Evolutionary conservation across 2,329 filamentous ascomycete species (phyloP).

Genomic region (Drechslerella stenobrocha): DNA sequence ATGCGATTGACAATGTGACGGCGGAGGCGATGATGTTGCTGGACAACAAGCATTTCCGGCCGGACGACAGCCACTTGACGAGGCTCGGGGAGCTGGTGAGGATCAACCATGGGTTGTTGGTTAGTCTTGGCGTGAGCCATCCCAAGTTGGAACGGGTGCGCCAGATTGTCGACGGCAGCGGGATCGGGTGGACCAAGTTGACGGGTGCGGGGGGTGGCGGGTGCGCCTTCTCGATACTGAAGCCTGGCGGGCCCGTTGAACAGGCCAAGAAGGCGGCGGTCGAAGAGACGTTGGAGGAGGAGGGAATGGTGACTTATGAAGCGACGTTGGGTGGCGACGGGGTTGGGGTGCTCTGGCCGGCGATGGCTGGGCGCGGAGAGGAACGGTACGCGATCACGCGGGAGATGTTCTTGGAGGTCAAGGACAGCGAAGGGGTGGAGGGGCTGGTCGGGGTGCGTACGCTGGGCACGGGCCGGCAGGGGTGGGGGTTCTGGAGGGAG

Average conservation of each 20-base stretch:
- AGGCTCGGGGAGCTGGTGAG: slow-evolving; percentile 84
- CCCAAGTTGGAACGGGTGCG: slow-evolving; percentile 88
- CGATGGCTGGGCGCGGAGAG: slow-evolving; percentile 73
- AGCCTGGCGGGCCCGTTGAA: slow-evolving; percentile 53
- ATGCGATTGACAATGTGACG: slow-evolving; percentile 78
- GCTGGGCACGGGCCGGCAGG: slow-evolving; percentile 69
- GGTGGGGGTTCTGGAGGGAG: slow-evolving; percentile 82
- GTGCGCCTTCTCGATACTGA: slow-evolving; percentile 88
- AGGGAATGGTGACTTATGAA: slow-evolving; percentile 82
- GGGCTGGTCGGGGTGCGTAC: slow-evolving; percentile 78
- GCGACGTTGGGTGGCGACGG: slow-evolving; percentile 91
- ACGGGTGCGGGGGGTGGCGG: slow-evolving; percentile 94
- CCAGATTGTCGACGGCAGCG: slow-evolving; percentile 84
- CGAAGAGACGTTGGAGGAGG: slow-evolving; percentile 66
- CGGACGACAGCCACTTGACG: slow-evolving; percentile 60
- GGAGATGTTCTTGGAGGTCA: slow-evolving; percentile 81
- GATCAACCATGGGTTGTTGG: slow-evolving; percentile 89
- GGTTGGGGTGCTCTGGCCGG: slow-evolving; percentile 91
- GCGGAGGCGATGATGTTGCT: slow-evolving; percentile 63
- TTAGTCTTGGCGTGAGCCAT: slow-evolving; percentile 91
- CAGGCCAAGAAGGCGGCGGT: slow-evolving; percentile 64
- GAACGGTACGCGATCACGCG: slow-evolving; percentile 91
- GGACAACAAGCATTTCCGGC: slow-evolving; percentile 68
- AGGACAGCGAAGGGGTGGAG: slow-evolving; percentile 83
- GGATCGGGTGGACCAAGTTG: slow-evolving; percentile 94